Conservation (phyloP, 2,329 filamentous ascomycete genomes). For the Hortaea sp. region DNA sequence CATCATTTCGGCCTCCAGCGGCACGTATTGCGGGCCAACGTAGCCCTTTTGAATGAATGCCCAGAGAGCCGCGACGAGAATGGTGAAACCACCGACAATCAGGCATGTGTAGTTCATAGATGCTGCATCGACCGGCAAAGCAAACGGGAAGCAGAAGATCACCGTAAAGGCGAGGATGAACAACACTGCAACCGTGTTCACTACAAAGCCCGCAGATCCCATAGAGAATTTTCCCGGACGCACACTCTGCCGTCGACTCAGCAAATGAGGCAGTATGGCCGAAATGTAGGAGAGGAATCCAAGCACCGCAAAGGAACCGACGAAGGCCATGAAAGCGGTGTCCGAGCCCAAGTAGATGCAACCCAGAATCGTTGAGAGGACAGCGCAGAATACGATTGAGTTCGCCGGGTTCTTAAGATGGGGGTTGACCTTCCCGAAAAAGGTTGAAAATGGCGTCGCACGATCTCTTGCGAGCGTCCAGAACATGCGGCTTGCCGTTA, state of each 20-base stretch:
- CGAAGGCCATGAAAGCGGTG: conserved; percentile 58
- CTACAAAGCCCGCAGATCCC: conserved; percentile 38
- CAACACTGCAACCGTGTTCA: conserved; percentile 43
- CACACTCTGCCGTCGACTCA: conserved; percentile 32
- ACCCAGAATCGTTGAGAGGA: conserved; percentile 47
- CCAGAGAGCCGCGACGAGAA: neutral
- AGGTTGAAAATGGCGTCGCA: conserved; percentile 44
- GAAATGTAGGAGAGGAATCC: conserved; percentile 50
- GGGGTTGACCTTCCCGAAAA: conserved; percentile 38
- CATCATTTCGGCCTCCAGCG: neutral
- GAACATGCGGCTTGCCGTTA: conserved; percentile 51
- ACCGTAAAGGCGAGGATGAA: conserved; percentile 54
- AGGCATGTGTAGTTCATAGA: conserved; percentile 17
- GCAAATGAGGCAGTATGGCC: conserved; percentile 46
- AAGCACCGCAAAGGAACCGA: conserved; percentile 50
- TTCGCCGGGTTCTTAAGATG: conserved; percentile 44
- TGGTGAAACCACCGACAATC: conserved; percentile 36
- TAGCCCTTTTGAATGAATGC: neutral
- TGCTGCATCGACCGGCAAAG: neutral
- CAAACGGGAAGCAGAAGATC: conserved; percentile 46
- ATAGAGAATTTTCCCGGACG: conserved; percentile 50
- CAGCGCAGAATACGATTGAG: conserved; percentile 43
- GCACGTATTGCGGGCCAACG: neutral
- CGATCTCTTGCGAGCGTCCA: conserved; percentile 51
- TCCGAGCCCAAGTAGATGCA: conserved; percentile 56